A percentile compares a stretch with the other conserved stretches of the same genome.
Conservation (phyloP, 208 protist species). For the Blastocrithidia nonstop region DNA sequence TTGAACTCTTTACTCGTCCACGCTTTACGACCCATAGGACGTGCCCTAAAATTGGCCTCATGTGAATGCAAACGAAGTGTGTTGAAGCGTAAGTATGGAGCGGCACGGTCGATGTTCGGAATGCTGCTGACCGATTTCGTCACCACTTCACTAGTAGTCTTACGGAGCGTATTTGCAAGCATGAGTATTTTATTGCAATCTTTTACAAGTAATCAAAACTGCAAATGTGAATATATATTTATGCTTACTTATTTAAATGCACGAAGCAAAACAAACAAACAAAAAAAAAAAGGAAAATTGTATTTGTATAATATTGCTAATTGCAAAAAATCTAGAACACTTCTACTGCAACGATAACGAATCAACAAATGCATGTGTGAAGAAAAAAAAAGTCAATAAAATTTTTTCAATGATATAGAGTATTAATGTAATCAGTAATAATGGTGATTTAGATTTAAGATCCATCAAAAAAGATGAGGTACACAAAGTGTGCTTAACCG, state of each 20-base stretch:
- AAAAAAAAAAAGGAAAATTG: too few relatives aligned
- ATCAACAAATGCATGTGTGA: too few relatives aligned
- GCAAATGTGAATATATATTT: slow-evolving; percentile 3
- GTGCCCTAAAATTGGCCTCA: slow-evolving; percentile 65
- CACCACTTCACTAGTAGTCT: slow-evolving; percentile 17
- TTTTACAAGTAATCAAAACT: slow-evolving; percentile 3
- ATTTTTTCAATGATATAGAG: too few relatives aligned
- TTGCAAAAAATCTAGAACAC: too few relatives aligned
- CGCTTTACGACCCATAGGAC: slow-evolving; percentile 51
- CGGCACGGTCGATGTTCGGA: slow-evolving; percentile 49
- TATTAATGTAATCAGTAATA: too few relatives aligned
- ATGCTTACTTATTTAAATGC: slow-evolving; percentile 2
- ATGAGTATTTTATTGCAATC: slow-evolving; percentile 11
- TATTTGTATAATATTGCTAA: background rate
- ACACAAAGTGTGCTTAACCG: too few relatives aligned
- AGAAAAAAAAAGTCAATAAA: too few relatives aligned
- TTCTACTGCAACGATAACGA: too few relatives aligned
- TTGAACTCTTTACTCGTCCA: slow-evolving; percentile 55
- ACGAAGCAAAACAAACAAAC: too few relatives aligned
- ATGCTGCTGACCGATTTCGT: slow-evolving; percentile 27
- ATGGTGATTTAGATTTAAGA: too few relatives aligned
- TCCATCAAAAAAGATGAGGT: too few relatives aligned
- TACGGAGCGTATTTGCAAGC: slow-evolving; percentile 53
- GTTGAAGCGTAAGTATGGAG: slow-evolving; percentile 58
- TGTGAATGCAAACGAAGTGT: slow-evolving; percentile 56